Percentiles rank a stretch among this genome's conserved stretches.
These are phyloP conservation scores for Porphyra umbilicalis DNA, from an alignment of 31 red algal genomes.

Conservation along the genomic window DNA sequence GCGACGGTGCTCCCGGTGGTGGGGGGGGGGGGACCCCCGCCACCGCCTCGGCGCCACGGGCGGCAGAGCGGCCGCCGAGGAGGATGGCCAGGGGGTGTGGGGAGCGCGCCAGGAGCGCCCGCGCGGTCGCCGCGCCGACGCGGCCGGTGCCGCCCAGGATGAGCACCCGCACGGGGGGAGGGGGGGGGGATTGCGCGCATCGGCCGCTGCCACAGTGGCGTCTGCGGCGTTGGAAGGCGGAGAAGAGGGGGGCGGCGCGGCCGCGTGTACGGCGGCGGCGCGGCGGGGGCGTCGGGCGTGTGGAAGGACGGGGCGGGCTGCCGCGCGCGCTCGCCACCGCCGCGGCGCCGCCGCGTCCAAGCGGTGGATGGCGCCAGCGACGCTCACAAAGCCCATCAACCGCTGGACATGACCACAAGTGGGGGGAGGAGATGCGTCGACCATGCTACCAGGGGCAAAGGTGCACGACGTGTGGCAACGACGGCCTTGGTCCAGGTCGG, in stretches of 20 bases:
- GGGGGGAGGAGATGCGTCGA: too few species aligned
- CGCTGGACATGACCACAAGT: too few species aligned
- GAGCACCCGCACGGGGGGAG: conserved; percentile 18
- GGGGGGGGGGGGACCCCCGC: neutral
- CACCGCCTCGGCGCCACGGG: neutral
- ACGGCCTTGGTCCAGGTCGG: too few species aligned
- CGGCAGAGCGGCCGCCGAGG: conserved; percentile 25
- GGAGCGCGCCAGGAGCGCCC: conserved; percentile 5
- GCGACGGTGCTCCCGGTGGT: neutral
- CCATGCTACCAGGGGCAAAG: too few species aligned
- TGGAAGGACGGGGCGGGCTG: too few species aligned
- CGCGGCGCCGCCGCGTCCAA: too few species aligned
- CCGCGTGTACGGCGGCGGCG: neutral
- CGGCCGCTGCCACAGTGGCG: too few species aligned
- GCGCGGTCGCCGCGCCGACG: conserved; percentile 50
- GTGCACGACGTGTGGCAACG: too few species aligned
- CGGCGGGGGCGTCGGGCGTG: neutral
- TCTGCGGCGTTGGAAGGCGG: too few species aligned
- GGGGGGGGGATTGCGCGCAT: neutral
- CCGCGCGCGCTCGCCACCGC: too few species aligned
- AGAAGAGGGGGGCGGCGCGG: neutral
- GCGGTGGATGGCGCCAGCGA: too few species aligned
- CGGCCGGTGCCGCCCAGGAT: conserved; percentile 79
- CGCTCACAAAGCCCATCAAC: too few species aligned
- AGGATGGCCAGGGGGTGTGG: conserved; percentile 15